These are phyloP conservation scores for Metschnikowia vanudenii DNA, from an alignment of 805 yeast species.

Conservation along the genomic window DNA sequence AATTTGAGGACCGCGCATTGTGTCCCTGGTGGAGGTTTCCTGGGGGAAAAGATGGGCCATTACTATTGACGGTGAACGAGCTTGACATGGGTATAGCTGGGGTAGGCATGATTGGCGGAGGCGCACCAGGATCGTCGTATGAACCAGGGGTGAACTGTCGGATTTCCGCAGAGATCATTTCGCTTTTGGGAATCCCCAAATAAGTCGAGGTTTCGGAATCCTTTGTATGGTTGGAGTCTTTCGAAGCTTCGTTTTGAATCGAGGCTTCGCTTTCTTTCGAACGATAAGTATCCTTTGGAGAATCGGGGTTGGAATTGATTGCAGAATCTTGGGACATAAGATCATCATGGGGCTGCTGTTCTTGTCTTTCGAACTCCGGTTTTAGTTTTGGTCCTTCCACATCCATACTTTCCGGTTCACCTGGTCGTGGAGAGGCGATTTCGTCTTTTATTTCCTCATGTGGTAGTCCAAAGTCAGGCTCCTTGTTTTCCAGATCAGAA, in stretches of 20 bases:
- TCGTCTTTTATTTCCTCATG: not conserved
- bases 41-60: too few species aligned
- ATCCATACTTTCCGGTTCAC: not conserved
- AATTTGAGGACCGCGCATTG: not conserved
- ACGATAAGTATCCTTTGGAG: too few species aligned
- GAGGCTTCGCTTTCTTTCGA: too few species aligned
- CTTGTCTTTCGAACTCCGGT: not conserved
- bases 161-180: slow-evolving; percentile 44
- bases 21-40: not conserved
- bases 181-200: slow-evolving; percentile 56
- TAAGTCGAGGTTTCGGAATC: slow-evolving; percentile 13
- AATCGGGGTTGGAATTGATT: too few species aligned
- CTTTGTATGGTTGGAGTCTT: not conserved
- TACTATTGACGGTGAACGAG: slow-evolving; percentile 6
- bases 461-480: not conserved
- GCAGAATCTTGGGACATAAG: too few species aligned
- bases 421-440: not conserved
- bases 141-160: slow-evolving; percentile 12
- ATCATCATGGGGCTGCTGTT: too few species aligned
- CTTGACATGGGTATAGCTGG: slow-evolving; percentile 39
- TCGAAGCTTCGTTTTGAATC: too few species aligned
- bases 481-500: slow-evolving; percentile 15
- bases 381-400: not conserved
- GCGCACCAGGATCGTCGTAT: slow-evolving; percentile 83
- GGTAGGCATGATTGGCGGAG: slow-evolving; percentile 57